Evolutionary conservation across 1,284 basidiomycete species (phyloP).

Genomic region (Fereydounia khargensis): DNA sequence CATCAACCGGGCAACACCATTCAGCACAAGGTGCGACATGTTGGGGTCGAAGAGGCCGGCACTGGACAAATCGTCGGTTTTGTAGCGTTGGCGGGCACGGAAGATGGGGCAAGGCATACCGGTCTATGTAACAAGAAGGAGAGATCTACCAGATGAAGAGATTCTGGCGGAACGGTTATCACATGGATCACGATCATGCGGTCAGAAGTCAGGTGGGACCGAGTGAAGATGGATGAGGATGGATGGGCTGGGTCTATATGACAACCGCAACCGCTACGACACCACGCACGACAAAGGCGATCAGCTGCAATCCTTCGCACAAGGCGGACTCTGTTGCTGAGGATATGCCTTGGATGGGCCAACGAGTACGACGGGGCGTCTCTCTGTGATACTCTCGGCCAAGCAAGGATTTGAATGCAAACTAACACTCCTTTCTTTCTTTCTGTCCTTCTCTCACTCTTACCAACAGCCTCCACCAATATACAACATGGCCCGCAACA

Average conservation of each 20-base stretch:
- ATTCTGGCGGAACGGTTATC: background rate
- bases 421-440: background rate
- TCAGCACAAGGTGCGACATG: conserved; percentile 5
- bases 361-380: background rate
- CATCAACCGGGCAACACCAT: background rate
- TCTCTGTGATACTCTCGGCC: conserved; percentile 2
- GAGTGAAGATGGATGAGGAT: too few species aligned
- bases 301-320: too few species aligned
- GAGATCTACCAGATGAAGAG: too few species aligned
- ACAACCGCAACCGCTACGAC: background rate
- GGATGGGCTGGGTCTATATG: too few species aligned
- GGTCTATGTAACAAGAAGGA: too few species aligned
- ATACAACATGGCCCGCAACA: conserved; percentile 80
- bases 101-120: too few species aligned
- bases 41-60: too few species aligned
- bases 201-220: too few species aligned
- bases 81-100: too few species aligned
- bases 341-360: background rate
- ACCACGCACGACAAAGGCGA: background rate
- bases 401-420: background rate
- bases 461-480: background rate
- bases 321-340: background rate
- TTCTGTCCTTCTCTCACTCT: background rate
- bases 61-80: background rate
- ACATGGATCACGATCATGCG: background rate